Conservation (phyloP, 2,329 filamentous ascomycete genomes). For the Claviceps humidiphila region DNA sequence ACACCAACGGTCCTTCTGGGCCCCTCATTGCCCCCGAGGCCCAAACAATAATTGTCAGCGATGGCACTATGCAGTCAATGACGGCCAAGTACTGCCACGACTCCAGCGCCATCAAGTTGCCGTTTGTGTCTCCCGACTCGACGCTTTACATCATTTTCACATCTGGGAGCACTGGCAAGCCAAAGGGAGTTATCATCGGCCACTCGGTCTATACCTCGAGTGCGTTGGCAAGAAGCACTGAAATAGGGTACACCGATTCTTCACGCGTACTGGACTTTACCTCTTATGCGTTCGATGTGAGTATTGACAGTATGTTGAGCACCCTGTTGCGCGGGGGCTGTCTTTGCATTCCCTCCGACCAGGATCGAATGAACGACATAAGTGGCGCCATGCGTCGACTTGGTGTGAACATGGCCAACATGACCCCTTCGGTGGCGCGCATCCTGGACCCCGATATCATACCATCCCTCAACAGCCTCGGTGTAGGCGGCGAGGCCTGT, state of each 20-base stretch:
- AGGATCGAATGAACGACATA: constrained; percentile 34
- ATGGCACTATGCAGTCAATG: not conserved
- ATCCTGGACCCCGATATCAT: not conserved
- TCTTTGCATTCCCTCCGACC: constrained; percentile 10
- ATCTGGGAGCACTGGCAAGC: constrained; percentile 8
- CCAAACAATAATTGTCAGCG: not conserved
- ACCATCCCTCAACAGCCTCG: not conserved
- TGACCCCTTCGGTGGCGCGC: constrained; percentile 23
- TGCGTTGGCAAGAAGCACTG: constrained; percentile 1
- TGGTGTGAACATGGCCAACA: constrained; percentile 28
- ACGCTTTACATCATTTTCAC: not conserved
- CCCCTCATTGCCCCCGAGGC: not conserved
- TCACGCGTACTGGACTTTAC: constrained; percentile 7
- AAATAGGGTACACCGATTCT: not conserved
- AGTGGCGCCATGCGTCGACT: constrained; percentile 26
- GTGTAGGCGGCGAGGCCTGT: constrained; percentile 1
- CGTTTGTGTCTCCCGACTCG: constrained; percentile 1
- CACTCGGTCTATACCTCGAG: constrained; percentile 5
- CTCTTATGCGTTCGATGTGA: constrained; percentile 7
- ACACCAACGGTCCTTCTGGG: not conserved
- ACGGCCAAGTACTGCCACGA: not conserved
- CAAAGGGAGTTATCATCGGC: constrained; percentile 13
- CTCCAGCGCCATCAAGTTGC: not conserved
- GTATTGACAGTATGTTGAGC: constrained; percentile 3
- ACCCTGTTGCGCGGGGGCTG: constrained; percentile 5